phyloP scores from a whole-genome alignment of 306 rosid genomes.

The Corylus avellana region DNA sequence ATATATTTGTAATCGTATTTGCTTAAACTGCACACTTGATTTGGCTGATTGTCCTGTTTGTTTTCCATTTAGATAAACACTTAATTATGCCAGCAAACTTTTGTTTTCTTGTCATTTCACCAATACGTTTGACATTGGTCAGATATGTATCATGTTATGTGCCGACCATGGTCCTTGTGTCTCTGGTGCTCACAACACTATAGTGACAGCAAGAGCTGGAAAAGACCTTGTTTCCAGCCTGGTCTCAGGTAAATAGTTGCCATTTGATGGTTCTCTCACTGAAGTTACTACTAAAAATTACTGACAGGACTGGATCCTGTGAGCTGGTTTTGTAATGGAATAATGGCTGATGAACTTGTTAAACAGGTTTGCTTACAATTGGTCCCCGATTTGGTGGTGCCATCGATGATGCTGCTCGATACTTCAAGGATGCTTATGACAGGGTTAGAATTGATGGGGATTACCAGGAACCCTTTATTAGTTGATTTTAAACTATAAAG shows the following conservation, averaged over 20 bases:
- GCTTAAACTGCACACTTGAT: conserved; percentile 7
- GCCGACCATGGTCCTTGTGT: conserved; percentile 99
- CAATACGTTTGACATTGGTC: conserved; percentile 36
- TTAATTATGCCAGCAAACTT: conserved; percentile 13
- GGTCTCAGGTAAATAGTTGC: conserved; percentile 70
- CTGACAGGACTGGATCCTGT: conserved; percentile 1
- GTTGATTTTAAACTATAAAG: neutral
- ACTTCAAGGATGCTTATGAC: conserved; percentile 96
- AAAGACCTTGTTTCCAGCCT: conserved; percentile 97
- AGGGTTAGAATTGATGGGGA: conserved; percentile 51
- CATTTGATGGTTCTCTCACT: conserved; percentile 15
- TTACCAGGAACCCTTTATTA: conserved; percentile 12
- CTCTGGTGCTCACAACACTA: conserved; percentile 98
- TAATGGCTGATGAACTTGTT: conserved; percentile 40
- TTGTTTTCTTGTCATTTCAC: conserved; percentile 14
- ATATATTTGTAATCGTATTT: conserved; percentile 6
- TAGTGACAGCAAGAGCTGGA: conserved; percentile 98
- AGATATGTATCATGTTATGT: conserved; percentile 97
- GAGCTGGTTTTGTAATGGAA: conserved; percentile 15
- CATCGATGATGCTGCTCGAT: conserved; percentile 98
- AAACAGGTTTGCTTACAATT: conserved; percentile 93
- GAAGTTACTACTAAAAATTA: conserved; percentile 15
- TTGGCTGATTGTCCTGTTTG: conserved; percentile 6
- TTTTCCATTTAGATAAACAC: conserved; percentile 21
- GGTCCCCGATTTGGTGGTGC: conserved; percentile 99